Evolutionary conservation across 2,329 filamentous ascomycete genomes (phyloP).

Genomic region (Trichoderma hamatum): DNA sequence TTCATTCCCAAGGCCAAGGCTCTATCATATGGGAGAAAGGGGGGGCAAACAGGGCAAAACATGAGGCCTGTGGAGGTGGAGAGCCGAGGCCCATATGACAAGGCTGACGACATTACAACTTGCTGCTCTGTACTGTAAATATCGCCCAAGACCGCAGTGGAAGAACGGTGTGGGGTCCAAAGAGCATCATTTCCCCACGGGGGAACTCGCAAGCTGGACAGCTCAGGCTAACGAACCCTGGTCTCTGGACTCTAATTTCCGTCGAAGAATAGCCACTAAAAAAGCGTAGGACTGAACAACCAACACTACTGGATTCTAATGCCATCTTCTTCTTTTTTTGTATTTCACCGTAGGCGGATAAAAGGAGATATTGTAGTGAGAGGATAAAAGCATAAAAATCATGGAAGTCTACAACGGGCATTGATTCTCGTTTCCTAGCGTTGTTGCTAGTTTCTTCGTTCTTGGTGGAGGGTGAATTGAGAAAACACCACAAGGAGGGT

Average conservation of each 20-base stretch:
- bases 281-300: neutral
- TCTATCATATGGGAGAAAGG: neutral
- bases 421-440: neutral
- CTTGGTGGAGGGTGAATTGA: neutral
- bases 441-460: neutral
- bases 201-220: neutral
- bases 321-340: neutral
- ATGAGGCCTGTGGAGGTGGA: neutral
- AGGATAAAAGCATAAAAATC: neutral
- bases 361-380: neutral
- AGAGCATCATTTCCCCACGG: slow-evolving; percentile 16
- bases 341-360: neutral
- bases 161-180: neutral
- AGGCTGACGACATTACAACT: slow-evolving; percentile 14
- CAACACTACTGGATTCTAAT: neutral
- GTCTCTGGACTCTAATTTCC: slow-evolving; percentile 3
- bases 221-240: neutral
- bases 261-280: neutral
- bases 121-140: neutral
- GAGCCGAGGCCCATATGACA: neutral
- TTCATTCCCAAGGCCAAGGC: neutral
- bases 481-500: neutral
- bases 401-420: neutral
- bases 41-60: too few relatives aligned
- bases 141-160: slow-evolving; percentile 1